Evolutionary conservation across 164 flowering plant species (phyloP), one percentile per base, ranked within the genome.

Genomic region (Litsea cubeba): DNA sequence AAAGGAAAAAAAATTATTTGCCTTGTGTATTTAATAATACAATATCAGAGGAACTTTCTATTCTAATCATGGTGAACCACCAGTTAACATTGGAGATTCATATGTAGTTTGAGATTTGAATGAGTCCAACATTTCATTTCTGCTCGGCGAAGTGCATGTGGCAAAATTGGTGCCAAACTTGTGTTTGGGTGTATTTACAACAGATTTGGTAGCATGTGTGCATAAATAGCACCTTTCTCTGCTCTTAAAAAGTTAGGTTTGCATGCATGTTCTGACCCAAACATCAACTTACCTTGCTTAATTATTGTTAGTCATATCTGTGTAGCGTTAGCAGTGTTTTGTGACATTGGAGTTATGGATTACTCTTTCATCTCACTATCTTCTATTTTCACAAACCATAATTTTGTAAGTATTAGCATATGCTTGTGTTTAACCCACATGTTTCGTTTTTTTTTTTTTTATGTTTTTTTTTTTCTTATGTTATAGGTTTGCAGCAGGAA

Each of bases 401-500:
- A 54, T 14, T 54, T 54, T 15, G 60, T 15, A 15, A 12, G 12
- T 54, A 17, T 54, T 15, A 54, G 60, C n/a, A 14, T 54, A 40
- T 40, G 46, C 15, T 14, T 18, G 10, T 14, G 60, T 4, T 54
- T 14, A 54, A 54, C 60, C 4, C 20, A 54, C 17, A 54, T 18
- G 46, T 54, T 15, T 54, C 3, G 60, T 5, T 54, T 7, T 35
- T 35, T 7, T 54, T 40, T 8, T 35, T 40, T 7, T 76, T 65
- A 0, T 30, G 3, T 3, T n/a, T 12, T 46, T 22, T 11, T 23
- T 73, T 50, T 54, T 63, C 69, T 70, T 30, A 74, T 76, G 51
- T 62, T 69, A 68, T 79, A 95, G 99, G 84, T 96, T 96, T 90
- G 98, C 99, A 73, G 97, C 99, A 25, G 98, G 91, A 80, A 85